Conservation (phyloP, 768 basidiomycete genomes). For the Dioszegia crocea region DNA sequence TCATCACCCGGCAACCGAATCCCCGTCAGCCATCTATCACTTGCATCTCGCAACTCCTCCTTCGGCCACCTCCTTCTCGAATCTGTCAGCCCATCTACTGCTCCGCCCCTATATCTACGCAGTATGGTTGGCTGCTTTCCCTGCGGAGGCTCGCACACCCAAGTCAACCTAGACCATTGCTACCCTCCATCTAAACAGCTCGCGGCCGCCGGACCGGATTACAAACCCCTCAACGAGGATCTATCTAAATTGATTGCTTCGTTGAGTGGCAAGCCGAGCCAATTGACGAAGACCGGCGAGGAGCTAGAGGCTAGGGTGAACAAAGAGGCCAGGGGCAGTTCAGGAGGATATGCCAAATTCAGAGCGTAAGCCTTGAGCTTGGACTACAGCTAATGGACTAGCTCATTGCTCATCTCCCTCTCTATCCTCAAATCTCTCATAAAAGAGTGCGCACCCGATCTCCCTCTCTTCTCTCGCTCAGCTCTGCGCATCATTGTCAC, state of each 20-base stretch:
- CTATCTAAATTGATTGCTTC: slow-evolving; percentile 45
- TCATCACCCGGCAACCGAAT: no score
- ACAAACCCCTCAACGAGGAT: slow-evolving; percentile 47
- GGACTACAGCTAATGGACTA: background rate
- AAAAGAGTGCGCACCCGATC: slow-evolving; percentile 63
- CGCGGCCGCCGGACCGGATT: slow-evolving; percentile 63
- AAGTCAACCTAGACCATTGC: slow-evolving; percentile 67
- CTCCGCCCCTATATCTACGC: no score
- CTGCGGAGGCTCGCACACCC: slow-evolving; percentile 21
- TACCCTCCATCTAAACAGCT: slow-evolving; percentile 76
- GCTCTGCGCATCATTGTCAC: slow-evolving; percentile 35
- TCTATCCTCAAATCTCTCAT: slow-evolving; percentile 75
- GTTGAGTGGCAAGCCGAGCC: slow-evolving; percentile 42
- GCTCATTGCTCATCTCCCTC: slow-evolving; percentile 68
- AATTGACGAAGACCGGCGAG: slow-evolving; percentile 42
- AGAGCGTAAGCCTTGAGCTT: slow-evolving; percentile 62
- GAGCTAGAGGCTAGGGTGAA: slow-evolving; percentile 43
- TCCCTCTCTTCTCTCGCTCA: slow-evolving; percentile 39
- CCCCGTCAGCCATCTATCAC: no score
- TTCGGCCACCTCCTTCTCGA: no score
- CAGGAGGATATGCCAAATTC: slow-evolving; percentile 68
- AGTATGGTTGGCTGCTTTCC: slow-evolving; percentile 8
- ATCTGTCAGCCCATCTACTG: no score
- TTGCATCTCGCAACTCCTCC: no score
- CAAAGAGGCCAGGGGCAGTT: slow-evolving; percentile 53